Evolutionary conservation across 805 yeast genomes (phyloP).

Genomic region (Saturnispora gosingensis): DNA sequence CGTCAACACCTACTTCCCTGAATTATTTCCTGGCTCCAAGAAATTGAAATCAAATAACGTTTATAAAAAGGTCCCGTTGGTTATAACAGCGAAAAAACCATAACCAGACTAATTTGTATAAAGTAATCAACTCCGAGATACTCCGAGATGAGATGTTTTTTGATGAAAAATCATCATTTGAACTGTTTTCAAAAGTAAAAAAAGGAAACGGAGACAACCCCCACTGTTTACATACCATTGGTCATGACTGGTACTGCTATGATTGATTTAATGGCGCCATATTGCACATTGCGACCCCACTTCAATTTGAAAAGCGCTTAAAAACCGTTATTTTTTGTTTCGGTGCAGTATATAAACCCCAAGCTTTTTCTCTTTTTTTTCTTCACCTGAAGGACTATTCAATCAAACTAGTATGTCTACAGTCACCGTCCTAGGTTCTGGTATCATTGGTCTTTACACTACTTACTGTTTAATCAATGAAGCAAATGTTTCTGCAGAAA

Average conservation of each 20-base stretch:
- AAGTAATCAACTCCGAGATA: not conserved
- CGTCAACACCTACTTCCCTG: constrained; percentile 27
- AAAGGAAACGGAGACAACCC: not conserved
- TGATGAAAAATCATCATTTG: not conserved
- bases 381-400: not conserved
- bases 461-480: constrained; percentile 38
- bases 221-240: not conserved
- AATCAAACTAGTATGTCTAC: constrained; percentile 7
- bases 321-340: not conserved
- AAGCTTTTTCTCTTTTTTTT: not conserved
- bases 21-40: constrained; percentile 26
- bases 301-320: not conserved
- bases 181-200: not conserved
- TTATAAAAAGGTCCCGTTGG: constrained; percentile 6
- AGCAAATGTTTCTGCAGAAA: constrained; percentile 29
- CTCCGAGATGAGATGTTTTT: not conserved
- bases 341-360: not conserved
- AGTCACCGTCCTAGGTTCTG: constrained; percentile 38
- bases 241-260: too few relatives aligned
- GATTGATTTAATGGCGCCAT: not conserved
- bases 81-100: not conserved
- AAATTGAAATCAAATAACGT: constrained; percentile 10
- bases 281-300: not conserved
- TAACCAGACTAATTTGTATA: not conserved
- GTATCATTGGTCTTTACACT: constrained; percentile 62